A percentile compares a stretch with the other conserved stretches of the same genome.
Evolutionary conservation across 208 protist species (phyloP).

Genomic region (Wallacemonas rigidus): DNA sequence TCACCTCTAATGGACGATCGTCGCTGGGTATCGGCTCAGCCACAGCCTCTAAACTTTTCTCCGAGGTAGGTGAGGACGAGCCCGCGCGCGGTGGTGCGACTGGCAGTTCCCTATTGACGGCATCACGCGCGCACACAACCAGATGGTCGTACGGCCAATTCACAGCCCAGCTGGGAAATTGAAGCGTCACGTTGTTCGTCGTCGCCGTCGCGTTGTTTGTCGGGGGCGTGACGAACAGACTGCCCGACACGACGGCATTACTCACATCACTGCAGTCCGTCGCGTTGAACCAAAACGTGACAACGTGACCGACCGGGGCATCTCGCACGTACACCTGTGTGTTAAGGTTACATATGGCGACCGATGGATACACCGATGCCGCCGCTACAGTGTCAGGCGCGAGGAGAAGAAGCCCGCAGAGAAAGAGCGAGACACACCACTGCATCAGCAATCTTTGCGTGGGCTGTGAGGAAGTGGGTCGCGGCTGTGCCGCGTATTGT

Average conservation of each 20-base stretch:
- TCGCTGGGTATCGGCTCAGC: not conserved
- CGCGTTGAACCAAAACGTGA: constrained; percentile 17
- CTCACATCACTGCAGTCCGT: constrained; percentile 17
- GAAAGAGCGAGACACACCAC: not conserved
- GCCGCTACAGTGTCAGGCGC: not conserved
- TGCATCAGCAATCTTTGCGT: not conserved
- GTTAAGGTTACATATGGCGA: constrained; percentile 6
- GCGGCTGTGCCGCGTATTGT: no score
- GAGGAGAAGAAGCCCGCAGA: not conserved
- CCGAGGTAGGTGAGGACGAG: not conserved
- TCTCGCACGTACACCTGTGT: constrained; percentile 11
- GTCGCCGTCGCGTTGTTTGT: not conserved
- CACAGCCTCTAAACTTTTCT: not conserved
- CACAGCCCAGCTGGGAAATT: constrained; percentile 12
- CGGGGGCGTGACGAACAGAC: constrained; percentile 5
- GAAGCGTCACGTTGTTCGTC: constrained; percentile 11
- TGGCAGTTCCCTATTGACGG: not conserved
- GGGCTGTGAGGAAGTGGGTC: not conserved
- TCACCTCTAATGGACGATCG: not conserved
- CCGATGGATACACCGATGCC: not conserved
- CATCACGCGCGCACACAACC: constrained; percentile 1
- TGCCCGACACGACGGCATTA: constrained; percentile 15
- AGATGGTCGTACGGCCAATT: constrained; percentile 9
- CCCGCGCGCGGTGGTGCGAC: not conserved
- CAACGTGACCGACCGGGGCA: not conserved